A percentile compares a stretch with the other conserved stretches of the same genome.
Conservation (phyloP, 2,329 filamentous ascomycete species). For the Aureobasidium sp. region DNA sequence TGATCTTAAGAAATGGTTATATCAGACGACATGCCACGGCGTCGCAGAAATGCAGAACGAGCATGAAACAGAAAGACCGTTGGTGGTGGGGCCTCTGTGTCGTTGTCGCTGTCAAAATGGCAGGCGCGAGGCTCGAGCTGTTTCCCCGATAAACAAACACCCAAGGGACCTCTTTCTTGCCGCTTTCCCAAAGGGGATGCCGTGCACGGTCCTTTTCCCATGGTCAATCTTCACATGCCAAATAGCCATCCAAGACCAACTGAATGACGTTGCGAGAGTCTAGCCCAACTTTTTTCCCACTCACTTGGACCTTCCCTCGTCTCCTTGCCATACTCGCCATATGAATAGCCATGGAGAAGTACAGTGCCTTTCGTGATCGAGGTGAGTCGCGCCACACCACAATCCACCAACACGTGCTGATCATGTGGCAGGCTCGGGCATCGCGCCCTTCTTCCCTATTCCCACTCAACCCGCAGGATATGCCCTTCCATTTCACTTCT, state of each 20-base stretch:
- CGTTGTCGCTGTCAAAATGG: not conserved
- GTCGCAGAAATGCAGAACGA: not conserved
- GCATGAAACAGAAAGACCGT: not conserved
- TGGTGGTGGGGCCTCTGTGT: not conserved
- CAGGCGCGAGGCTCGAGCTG: not conserved
- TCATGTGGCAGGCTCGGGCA: constrained; percentile 67
- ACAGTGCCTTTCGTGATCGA: constrained; percentile 85
- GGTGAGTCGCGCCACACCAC: constrained; percentile 45
- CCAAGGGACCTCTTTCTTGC: not conserved
- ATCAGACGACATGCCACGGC: constrained; percentile 6
- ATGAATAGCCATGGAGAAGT: constrained; percentile 70
- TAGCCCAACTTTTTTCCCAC: constrained; percentile 6
- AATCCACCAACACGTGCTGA: constrained; percentile 19
- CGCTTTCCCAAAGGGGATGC: not conserved
- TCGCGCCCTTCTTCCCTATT: constrained; percentile 89
- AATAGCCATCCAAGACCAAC: not conserved
- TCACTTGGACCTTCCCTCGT: not conserved
- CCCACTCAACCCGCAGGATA: constrained; percentile 57
- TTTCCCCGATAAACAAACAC: constrained; percentile 7
- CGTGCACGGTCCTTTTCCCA: not conserved
- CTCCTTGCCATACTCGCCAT: not conserved
- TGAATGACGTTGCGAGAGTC: not conserved
- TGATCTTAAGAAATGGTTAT: not conserved
- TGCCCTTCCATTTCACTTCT: constrained; percentile 50
- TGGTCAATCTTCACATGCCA: not conserved